Evolutionary conservation across 139 green algal genomes (phyloP).

Genomic region (Tetraselmis chui): DNA sequence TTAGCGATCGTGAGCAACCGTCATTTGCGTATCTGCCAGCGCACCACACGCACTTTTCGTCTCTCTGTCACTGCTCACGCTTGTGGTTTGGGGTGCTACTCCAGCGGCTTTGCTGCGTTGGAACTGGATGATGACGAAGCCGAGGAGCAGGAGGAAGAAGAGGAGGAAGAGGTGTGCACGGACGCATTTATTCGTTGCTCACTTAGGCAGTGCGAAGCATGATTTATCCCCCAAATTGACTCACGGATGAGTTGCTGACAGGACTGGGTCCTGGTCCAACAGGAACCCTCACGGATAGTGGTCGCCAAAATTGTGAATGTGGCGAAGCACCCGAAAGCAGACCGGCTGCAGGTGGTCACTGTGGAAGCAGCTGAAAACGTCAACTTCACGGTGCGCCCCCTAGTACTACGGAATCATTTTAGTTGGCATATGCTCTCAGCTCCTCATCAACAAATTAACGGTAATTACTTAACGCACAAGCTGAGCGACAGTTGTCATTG

Average conservation of each 20-base stretch:
- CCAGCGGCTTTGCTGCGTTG: constrained; percentile 27
- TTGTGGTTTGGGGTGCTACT: neutral
- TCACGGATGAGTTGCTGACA: neutral
- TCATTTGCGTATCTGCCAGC: no score
- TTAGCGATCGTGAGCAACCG: no score
- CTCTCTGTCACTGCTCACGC: no score
- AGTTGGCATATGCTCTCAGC: neutral
- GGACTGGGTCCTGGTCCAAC: neutral
- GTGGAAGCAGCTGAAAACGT: constrained; percentile 32
- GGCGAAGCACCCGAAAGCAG: constrained; percentile 52
- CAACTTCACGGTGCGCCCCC: neutral
- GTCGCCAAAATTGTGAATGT: constrained; percentile 36
- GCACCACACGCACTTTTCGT: no score
- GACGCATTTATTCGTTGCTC: no score
- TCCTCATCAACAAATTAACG: no score
- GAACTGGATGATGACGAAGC: constrained; percentile 14
- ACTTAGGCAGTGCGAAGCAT: constrained; percentile 1
- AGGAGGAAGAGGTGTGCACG: no score
- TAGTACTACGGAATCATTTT: neutral
- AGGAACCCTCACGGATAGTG: constrained; percentile 12
- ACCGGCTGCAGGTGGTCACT: constrained; percentile 46
- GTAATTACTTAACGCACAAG: no score
- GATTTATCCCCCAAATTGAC: neutral
- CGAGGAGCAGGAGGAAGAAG: constrained; percentile 25
- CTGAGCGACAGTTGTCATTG: neutral